These are phyloP conservation scores for Fusarium protoensiforme DNA, from an alignment of 2,329 filamentous ascomycete genomes.

Conservation along the genomic window DNA sequence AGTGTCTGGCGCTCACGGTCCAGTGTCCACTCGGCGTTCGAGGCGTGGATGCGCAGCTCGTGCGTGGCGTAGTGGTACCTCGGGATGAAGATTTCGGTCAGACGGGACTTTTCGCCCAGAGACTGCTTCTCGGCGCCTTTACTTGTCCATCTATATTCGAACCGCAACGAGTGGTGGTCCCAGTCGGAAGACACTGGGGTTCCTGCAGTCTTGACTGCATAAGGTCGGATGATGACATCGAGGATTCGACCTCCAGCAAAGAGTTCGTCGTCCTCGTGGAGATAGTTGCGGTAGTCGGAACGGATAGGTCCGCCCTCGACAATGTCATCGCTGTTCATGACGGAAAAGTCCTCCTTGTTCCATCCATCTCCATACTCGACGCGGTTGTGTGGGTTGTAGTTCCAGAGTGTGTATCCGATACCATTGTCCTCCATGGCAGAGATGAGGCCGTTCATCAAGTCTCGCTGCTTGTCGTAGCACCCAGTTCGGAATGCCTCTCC, in stretches of 20 bases:
- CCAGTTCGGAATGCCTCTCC: conserved; percentile 51
- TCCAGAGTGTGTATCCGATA: conserved; percentile 53
- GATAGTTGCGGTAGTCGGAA: conserved; percentile 48
- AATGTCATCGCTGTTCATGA: conserved; percentile 50
- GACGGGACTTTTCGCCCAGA: conserved; percentile 25
- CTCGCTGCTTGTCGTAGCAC: conserved; percentile 52
- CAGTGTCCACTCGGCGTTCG: conserved; percentile 46
- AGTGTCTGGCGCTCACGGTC: conserved; percentile 46
- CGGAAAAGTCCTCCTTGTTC: conserved; percentile 57
- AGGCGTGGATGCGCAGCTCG: conserved; percentile 41
- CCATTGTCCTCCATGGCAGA: conserved; percentile 53
- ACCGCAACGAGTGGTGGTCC: conserved; percentile 48
- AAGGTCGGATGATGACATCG: conserved; percentile 54
- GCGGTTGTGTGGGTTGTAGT: conserved; percentile 53
- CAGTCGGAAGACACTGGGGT: conserved; percentile 49
- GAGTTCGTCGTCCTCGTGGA: conserved; percentile 48
- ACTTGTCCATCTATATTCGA: conserved; percentile 49
- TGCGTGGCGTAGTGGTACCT: conserved; percentile 50
- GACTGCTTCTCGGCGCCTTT: conserved; percentile 16
- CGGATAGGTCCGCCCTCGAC: conserved; percentile 41
- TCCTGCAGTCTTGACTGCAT: conserved; percentile 54
- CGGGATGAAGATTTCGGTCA: conserved; percentile 54
- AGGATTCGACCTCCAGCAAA: conserved; percentile 52
- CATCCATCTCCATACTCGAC: conserved; percentile 54
- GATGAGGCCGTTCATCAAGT: conserved; percentile 53